These are phyloP conservation scores for Sporisorium iseilematis-ciliati DNA, from an alignment of 1,284 basidiomycete species.

Conservation along the genomic window DNA sequence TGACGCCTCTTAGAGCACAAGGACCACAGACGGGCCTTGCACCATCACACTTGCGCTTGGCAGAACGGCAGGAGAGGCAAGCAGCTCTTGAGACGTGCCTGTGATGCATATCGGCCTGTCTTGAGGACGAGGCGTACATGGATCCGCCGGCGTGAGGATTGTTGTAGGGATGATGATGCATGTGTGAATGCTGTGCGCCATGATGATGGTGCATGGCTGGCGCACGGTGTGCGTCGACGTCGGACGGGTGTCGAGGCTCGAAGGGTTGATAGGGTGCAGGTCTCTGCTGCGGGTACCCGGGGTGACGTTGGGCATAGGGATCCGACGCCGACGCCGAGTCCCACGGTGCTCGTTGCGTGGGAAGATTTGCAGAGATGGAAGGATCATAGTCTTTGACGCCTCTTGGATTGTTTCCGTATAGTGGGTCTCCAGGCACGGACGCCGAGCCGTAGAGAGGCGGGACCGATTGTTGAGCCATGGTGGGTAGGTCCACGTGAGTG, in stretches of 20 bases:
- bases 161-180: constrained; percentile 36
- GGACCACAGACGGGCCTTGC: constrained; percentile 58
- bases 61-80: constrained; percentile 59
- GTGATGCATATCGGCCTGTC: constrained; percentile 36
- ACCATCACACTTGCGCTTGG: constrained; percentile 63
- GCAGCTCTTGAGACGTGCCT: constrained; percentile 56
- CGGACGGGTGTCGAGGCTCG: constrained; percentile 23
- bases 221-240: constrained; percentile 24
- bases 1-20: constrained; percentile 54
- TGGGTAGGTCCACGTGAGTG: constrained; percentile 6
- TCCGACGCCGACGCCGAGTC: constrained; percentile 15
- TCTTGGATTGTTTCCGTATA: constrained; percentile 32
- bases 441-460: constrained; percentile 21
- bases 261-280: constrained; percentile 27
- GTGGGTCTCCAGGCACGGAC: constrained; percentile 9
- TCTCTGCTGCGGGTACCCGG: constrained; percentile 20
- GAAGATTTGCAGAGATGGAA: constrained; percentile 7
- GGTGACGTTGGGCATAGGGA: constrained; percentile 23
- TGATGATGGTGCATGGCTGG: constrained; percentile 25
- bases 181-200: constrained; percentile 22
- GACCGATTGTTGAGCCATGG: constrained; percentile 36
- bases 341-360: constrained; percentile 17
- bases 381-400: constrained; percentile 39
- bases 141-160: constrained; percentile 6
- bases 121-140: constrained; percentile 27